Conservation (phyloP, 495 filamentous ascomycete species). For the Penicillium antarcticum region DNA sequence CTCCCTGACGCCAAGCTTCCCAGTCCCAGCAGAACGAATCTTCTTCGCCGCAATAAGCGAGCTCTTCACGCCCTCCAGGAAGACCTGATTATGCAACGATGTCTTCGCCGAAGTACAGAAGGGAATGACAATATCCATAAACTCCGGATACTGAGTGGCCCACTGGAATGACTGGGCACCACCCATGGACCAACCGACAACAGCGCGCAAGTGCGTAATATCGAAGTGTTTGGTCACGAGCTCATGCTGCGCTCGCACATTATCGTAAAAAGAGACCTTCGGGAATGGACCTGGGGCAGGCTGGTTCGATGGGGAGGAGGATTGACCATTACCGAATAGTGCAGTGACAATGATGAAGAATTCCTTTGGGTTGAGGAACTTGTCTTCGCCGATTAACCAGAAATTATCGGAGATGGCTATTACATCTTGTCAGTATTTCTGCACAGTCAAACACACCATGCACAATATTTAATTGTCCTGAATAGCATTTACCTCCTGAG, state of each 20-base stretch:
- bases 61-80: constrained; percentile 68
- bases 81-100: constrained; percentile 68
- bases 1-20: constrained; percentile 33
- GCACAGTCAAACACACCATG: neutral
- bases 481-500: constrained; percentile 47
- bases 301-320: constrained; percentile 65
- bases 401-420: constrained; percentile 58
- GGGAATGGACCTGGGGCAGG: constrained; percentile 54
- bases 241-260: constrained; percentile 63
- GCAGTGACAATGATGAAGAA: constrained; percentile 71
- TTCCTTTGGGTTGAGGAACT: constrained; percentile 55
- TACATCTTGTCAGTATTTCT: neutral
- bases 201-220: constrained; percentile 58
- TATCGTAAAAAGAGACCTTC: constrained; percentile 62
- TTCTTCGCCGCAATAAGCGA: constrained; percentile 62
- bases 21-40: constrained; percentile 46
- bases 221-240: constrained; percentile 62
- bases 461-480: too few species aligned
- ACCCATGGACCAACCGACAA: constrained; percentile 72
- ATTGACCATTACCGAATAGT: constrained; percentile 71
- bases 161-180: constrained; percentile 67
- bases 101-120: constrained; percentile 69
- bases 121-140: constrained; percentile 62
- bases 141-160: constrained; percentile 68
- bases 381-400: constrained; percentile 63